Evolutionary conservation across 352 stramenopile species (phyloP), one percentile per base, ranked within the genome.

Genomic region (Phytophthora idaei): DNA sequence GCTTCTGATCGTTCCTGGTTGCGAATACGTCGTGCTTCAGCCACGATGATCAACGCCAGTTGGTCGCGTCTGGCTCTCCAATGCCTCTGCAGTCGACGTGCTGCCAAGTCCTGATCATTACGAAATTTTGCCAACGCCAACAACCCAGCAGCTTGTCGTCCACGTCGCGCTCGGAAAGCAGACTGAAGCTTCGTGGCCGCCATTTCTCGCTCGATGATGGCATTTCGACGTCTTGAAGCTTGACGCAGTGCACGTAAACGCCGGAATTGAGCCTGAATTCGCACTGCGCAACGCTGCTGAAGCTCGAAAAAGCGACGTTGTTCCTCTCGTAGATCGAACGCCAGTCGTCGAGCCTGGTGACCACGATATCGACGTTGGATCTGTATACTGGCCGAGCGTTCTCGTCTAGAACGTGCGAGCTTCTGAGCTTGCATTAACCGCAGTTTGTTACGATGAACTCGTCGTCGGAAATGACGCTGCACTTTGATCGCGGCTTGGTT

Each of bases 311-410:
- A 67, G 9, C 63, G 68, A 14, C 63, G 66, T 11, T 81, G 71
- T 12, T 80, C 61, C 4, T 71, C 50, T 14, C 77, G 67, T 0
- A 81, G 64, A 46, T 76, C 62, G 8, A 70, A 71, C 1, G 75
- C 84, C 39, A 78, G 57, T 57, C 79, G 76, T 1, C 84, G 77
- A 42, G 71, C 86, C 11, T 74, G 57, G 2, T 78, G 77, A 7
- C 82, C 83, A 5, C 84, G 81, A 56, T 86, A 84, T 5, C 85
- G 71, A 25, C 78, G 67, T 42, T 94, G 86, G 31, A 93, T 89
- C 7, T 77, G 71, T 3, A 81, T 64, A 8, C 74, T 79, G 7
- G 81, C 85, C 17, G 77, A 55, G 0, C 55, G 71, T 46, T 92
- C 57, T 11, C 57, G 60, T 45, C 61, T 85, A 34, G 39, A 59